Base-by-base conservation (phyloP, 2,329 filamentous ascomycete species). In the Microdochium nivale region DNA sequence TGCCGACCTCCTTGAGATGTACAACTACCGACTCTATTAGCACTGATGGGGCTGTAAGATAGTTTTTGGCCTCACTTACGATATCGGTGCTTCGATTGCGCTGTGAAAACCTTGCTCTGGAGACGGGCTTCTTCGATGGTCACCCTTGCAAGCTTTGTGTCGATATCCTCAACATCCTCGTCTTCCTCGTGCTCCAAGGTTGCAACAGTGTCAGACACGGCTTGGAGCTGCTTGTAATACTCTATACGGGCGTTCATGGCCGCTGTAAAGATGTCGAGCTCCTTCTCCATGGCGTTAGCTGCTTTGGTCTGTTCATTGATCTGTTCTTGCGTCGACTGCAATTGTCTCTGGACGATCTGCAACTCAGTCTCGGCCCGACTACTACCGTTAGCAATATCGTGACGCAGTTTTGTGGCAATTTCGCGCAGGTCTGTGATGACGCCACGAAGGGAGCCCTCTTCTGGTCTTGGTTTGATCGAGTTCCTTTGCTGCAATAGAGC, bases 201-300 rank as follows among this genome's bases (percentile, higher is more conserved):
- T 4, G 81, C 79, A 0, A 97, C 89, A 19, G 83, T 88, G 63
- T 97, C 92, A 0, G 91, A 96, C n/a, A 97, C 83, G 25, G 82
- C 80, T 63, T 97, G 94, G 11, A 97, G 76, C 62, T 96, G 90
- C 4, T 86, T 83, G 64, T 97, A 97, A 64, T 90, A 97, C 52
- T 94, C 90, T 1, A 96, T 70, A 14, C 94, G 84, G 35, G 83
- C 77, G 61, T 97, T 97, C 82, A 95, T 91, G 0, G 86, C 82
- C 16, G 77, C 75, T 25, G 83, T 86, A 64, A 95, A 94, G 25
- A 83, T 71, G 47, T 92, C 85, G 5, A 90, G 71, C 65, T 96
- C 91, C 53, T 80, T 80, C 54, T 88, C 83, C 13, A 86, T 65
- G 4, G 66, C 67, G 2, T 62, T 54, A 0, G 65, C 61, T 1